A percentile compares a stretch with the other conserved stretches of the same genome.
Evolutionary conservation across 441 rosid species (phyloP).

Genomic region (Syzygium syzygioides): DNA sequence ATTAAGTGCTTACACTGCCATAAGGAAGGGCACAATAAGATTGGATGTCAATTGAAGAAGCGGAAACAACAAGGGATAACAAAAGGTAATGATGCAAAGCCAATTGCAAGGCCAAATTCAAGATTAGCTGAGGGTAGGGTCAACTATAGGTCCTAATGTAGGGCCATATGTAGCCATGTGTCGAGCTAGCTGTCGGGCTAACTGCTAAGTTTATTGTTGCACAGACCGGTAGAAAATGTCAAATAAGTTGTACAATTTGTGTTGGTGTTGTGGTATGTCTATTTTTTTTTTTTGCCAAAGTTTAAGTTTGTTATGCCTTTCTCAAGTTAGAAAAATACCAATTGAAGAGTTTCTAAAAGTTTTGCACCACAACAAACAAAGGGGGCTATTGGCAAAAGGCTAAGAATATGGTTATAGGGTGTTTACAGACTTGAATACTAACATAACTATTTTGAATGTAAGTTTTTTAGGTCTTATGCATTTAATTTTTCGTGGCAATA

Average conservation of each 20-base stretch:
- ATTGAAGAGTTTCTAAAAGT: neutral
- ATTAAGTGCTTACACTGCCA: too few species aligned
- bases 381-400: neutral
- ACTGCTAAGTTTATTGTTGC: neutral
- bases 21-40: too few species aligned
- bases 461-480: neutral
- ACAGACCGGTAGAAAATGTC: neutral
- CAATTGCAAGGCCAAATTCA: too few species aligned
- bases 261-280: neutral
- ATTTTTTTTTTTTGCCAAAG: neutral
- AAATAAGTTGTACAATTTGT: too few species aligned
- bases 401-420: neutral
- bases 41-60: too few species aligned
- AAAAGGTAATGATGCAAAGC: too few species aligned
- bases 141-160: too few species aligned
- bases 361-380: neutral
- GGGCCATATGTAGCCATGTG: too few species aligned
- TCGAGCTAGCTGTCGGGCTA: too few species aligned
- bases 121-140: too few species aligned
- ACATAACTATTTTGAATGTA: neutral
- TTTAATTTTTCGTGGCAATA: neutral
- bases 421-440: neutral
- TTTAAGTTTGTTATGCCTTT: neutral
- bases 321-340: neutral
- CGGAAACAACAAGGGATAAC: too few species aligned